Conservation (phyloP, 371 early-diverging fungal genomes). For the Capillidium heterosporum region DNA sequence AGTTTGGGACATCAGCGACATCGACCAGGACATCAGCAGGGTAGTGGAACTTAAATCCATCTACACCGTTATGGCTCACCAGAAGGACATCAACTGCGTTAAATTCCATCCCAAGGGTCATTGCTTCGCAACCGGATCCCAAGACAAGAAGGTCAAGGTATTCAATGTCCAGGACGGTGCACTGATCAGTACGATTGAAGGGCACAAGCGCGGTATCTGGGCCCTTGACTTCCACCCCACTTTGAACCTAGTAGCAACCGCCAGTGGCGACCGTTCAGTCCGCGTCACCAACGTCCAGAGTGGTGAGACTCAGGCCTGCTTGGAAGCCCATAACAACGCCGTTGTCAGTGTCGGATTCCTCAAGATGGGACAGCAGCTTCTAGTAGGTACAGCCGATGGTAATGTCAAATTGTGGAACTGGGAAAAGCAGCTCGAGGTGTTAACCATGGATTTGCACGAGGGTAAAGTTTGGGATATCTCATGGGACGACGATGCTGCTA, state of each 20-base stretch:
- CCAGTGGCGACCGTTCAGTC: constrained; percentile 83
- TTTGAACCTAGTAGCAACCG: constrained; percentile 76
- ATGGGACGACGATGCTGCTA: too few species aligned
- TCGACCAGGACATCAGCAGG: too few species aligned
- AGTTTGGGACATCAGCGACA: constrained; percentile 96
- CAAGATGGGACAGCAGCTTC: constrained; percentile 68
- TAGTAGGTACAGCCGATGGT: constrained; percentile 79
- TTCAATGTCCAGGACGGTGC: constrained; percentile 78
- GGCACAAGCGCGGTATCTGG: constrained; percentile 93
- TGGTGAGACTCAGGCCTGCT: constrained; percentile 70
- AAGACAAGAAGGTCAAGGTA: constrained; percentile 90
- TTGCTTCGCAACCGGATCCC: constrained; percentile 87
- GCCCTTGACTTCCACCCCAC: constrained; percentile 72
- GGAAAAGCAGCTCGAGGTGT: too few species aligned
- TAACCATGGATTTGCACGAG: too few species aligned
- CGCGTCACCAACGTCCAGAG: constrained; percentile 81
- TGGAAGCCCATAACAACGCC: constrained; percentile 91
- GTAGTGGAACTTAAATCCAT: too few species aligned
- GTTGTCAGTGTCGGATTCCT: constrained; percentile 69
- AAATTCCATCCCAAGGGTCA: constrained; percentile 81
- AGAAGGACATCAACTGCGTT: constrained; percentile 92
- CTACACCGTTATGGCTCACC: constrained; percentile 88
- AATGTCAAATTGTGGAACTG: constrained; percentile 78
- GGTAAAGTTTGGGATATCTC: too few species aligned
- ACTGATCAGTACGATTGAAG: constrained; percentile 62